These are phyloP conservation scores for Neckera pumila DNA, from an alignment of 225 moss, liverwort and hornwort genomes.

Conservation along the genomic window DNA sequence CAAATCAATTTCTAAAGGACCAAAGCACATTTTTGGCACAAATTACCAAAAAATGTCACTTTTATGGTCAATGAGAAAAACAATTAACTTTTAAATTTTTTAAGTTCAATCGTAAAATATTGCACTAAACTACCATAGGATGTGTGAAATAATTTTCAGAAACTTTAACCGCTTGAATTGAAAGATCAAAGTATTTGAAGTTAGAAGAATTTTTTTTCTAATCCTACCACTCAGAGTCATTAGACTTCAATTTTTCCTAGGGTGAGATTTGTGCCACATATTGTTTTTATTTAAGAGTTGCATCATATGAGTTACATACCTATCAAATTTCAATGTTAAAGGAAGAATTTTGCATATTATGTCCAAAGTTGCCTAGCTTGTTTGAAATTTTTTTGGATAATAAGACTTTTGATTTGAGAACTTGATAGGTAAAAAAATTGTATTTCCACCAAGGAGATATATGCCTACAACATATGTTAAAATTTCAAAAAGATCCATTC, in stretches of 20 bases:
- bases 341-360: too few relatives aligned
- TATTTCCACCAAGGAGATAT: fast-evolving
- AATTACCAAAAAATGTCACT: background rate
- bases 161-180: fast-evolving
- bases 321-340: background rate
- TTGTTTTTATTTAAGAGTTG: background rate
- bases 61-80: background rate
- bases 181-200: background rate
- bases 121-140: background rate
- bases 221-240: fast-evolving
- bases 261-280: background rate
- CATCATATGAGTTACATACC: background rate
- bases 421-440: fast-evolving
- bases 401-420: background rate
- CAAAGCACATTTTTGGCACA: fast-evolving
- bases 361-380: fast-evolving
- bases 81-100: background rate
- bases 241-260: background rate
- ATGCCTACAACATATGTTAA: too few relatives aligned
- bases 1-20: background rate
- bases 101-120: fast-evolving
- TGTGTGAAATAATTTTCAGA: background rate
- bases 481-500: background rate
- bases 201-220: background rate
- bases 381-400: fast-evolving